These are phyloP conservation scores for Aspergillus fumigatiaffinis DNA, from an alignment of 2,329 filamentous ascomycete genomes.

Conservation along the genomic window DNA sequence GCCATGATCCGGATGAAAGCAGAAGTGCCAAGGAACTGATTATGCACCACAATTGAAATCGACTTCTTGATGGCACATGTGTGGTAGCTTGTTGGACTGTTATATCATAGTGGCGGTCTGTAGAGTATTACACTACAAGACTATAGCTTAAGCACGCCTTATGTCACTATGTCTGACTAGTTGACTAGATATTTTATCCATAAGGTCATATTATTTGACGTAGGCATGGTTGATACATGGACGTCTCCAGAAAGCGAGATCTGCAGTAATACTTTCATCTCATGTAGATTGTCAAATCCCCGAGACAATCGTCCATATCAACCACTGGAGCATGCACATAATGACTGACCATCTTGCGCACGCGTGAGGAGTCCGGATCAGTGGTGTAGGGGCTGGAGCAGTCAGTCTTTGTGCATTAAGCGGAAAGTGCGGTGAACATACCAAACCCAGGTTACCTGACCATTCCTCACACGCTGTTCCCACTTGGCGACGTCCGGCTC, in stretches of 20 bases:
- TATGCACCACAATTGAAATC: no score
- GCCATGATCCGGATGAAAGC: no score
- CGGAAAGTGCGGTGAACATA: constrained; percentile 1
- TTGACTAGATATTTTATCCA: no score
- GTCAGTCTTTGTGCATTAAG: background rate
- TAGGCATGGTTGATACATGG: no score
- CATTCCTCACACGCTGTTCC: constrained; percentile 9
- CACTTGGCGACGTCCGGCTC: constrained; percentile 9
- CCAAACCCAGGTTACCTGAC: constrained; percentile 16
- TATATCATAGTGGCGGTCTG: no score
- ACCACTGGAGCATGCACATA: constrained; percentile 13
- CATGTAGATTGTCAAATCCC: constrained; percentile 18
- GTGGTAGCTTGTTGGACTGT: no score
- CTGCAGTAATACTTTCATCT: constrained; percentile 4
- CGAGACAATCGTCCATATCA: constrained; percentile 17
- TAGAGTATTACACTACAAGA: no score
- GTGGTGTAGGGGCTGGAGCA: constrained; percentile 14
- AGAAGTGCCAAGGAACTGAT: no score
- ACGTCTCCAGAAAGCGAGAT: no score
- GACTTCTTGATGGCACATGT: no score
- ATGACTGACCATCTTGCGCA: constrained; percentile 17
- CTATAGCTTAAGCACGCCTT: no score
- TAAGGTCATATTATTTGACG: background rate
- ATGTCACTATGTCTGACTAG: no score
- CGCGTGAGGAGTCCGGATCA: constrained; percentile 19